These are phyloP conservation scores for Prunus salicina DNA, from an alignment of 306 rosid genomes.

Conservation along the genomic window DNA sequence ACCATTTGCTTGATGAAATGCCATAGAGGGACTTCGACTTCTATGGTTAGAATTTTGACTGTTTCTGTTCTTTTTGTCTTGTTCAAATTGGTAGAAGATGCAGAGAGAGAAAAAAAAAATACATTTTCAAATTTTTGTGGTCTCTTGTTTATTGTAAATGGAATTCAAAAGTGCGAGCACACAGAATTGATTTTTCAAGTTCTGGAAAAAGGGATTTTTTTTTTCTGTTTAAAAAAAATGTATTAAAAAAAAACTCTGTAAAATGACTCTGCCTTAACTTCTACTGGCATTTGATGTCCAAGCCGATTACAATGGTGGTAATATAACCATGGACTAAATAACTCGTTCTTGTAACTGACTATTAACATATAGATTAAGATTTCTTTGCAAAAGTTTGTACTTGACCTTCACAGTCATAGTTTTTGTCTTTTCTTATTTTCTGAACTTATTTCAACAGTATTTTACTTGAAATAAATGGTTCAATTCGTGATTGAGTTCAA, in stretches of 20 bases:
- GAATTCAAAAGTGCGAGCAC: background rate
- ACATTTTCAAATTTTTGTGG: background rate
- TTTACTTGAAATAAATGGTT: background rate
- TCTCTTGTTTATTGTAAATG: background rate
- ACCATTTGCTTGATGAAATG: conserved; percentile 40
- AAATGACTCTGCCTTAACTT: background rate
- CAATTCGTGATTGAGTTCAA: background rate
- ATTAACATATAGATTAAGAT: background rate
- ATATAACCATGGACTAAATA: background rate
- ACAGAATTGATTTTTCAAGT: background rate
- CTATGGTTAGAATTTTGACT: background rate
- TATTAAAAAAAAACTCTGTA: background rate
- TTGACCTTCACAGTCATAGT: background rate
- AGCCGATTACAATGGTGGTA: background rate
- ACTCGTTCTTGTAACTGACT: background rate
- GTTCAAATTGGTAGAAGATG: background rate
- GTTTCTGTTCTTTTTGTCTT: background rate
- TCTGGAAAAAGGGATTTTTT: background rate
- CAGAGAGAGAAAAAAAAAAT: background rate
- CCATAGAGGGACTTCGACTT: conserved; percentile 14
- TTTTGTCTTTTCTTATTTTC: background rate
- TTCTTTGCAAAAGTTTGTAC: background rate
- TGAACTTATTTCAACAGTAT: background rate
- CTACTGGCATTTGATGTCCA: background rate
- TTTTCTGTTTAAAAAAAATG: background rate